phyloP scores from a whole-genome alignment of 208 protist species.

The Acanthamoeba royreba region DNA sequence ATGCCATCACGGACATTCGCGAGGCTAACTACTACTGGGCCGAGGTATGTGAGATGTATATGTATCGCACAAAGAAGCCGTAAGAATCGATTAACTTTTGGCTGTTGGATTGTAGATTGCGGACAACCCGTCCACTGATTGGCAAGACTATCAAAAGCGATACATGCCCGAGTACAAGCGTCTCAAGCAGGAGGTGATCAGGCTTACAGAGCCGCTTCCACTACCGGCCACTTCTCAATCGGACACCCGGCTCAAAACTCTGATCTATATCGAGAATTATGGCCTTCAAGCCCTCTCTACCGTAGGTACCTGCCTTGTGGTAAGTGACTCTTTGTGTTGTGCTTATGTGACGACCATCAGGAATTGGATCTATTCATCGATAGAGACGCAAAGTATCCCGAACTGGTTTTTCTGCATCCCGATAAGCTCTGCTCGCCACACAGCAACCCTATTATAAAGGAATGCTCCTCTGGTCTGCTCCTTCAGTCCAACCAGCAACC shows the following conservation, averaged over 20 bases:
- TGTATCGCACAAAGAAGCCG: background rate
- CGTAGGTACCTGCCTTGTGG: background rate
- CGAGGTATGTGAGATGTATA: background rate
- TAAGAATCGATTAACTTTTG: background rate
- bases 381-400: background rate
- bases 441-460: background rate
- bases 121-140: background rate
- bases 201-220: background rate
- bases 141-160: background rate
- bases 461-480: conserved; percentile 1
- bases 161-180: background rate
- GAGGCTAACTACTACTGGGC: background rate
- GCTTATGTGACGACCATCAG: background rate
- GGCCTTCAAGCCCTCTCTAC: background rate
- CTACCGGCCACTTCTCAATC: background rate
- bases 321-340: background rate
- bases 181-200: background rate
- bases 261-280: background rate
- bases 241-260: background rate
- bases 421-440: background rate
- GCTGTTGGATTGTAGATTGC: background rate
- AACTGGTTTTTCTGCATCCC: background rate
- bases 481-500: background rate
- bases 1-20: background rate
- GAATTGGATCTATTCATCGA: background rate